Evolutionary conservation across 2,329 filamentous ascomycete genomes (phyloP).

Genomic region (Penicillium rolfsii): DNA sequence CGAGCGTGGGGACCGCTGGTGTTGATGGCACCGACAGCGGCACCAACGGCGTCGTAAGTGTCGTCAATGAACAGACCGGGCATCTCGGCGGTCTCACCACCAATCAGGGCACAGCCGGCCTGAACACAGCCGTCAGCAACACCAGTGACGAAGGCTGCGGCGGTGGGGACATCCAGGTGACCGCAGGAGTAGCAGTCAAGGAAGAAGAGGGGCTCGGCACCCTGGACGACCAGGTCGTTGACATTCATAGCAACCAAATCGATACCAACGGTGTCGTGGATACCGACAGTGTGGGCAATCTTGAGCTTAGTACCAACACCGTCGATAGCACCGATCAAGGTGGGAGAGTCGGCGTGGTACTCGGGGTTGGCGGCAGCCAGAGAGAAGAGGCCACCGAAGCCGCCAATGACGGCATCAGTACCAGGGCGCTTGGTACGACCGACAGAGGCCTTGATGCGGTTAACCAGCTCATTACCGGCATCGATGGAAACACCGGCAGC

Average conservation of each 20-base stretch:
- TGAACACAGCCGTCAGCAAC: conserved; percentile 85
- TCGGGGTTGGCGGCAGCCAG: conserved; percentile 68
- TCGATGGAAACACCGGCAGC: conserved; percentile 93
- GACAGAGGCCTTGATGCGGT: conserved; percentile 90
- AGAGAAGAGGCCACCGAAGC: conserved; percentile 88
- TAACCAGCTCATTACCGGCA: conserved; percentile 87
- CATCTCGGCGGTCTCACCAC: conserved; percentile 98
- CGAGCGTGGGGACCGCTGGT: conserved; percentile 55
- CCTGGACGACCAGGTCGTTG: conserved; percentile 95
- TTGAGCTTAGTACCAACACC: conserved; percentile 97
- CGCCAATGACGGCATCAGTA: conserved; percentile 90
- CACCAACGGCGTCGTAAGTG: conserved; percentile 91
- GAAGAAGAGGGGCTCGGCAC: conserved; percentile 93
- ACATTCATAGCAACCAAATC: conserved; percentile 99
- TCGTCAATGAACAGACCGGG: conserved; percentile 87
- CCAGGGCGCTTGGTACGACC: conserved; percentile 80
- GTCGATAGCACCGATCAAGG: conserved; percentile 91
- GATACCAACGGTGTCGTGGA: conserved; percentile 93
- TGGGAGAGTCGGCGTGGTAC: conserved; percentile 74
- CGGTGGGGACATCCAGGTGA: conserved; percentile 75
- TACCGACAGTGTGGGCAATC: conserved; percentile 85
- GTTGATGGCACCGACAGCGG: conserved; percentile 80
- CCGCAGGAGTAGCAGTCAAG: conserved; percentile 97
- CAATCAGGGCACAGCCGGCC: conserved; percentile 87
- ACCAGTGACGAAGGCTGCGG: conserved; percentile 85